A percentile compares a stretch with the other conserved stretches of the same genome.
phyloP scores from a whole-genome alignment of 2,329 filamentous ascomycete genomes.

The Apiospora aurea region DNA sequence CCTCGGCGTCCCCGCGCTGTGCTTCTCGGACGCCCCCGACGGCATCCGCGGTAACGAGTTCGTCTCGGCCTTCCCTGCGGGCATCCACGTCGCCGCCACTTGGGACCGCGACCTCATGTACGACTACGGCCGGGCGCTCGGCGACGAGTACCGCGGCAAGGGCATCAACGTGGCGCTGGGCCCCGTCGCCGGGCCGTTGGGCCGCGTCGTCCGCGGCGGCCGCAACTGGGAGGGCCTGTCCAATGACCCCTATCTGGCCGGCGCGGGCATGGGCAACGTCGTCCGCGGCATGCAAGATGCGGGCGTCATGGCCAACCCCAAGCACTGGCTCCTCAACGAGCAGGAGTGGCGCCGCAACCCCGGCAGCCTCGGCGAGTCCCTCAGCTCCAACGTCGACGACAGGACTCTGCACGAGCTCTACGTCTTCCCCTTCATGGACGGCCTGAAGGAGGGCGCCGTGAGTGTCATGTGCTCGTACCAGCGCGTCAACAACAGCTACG shows the following conservation, averaged over 20 bases:
- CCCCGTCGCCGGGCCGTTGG: slow-evolving; percentile 72
- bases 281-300: slow-evolving; percentile 73
- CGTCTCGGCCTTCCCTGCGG: slow-evolving; percentile 55
- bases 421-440: slow-evolving; percentile 85
- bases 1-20: slow-evolving; percentile 51
- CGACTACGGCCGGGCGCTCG: slow-evolving; percentile 43
- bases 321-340: slow-evolving; percentile 53
- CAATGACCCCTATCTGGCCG: slow-evolving; percentile 68
- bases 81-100: slow-evolving; percentile 66
- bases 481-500: slow-evolving; percentile 73
- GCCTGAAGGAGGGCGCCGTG: slow-evolving; percentile 76
- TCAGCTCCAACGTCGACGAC: slow-evolving; percentile 42
- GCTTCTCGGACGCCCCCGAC: slow-evolving; percentile 47
- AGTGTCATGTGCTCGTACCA: slow-evolving; percentile 89
- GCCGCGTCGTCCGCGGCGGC: slow-evolving; percentile 54
- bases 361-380: slow-evolving; percentile 41
- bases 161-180: slow-evolving; percentile 46
- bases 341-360: slow-evolving; percentile 26
- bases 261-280: slow-evolving; percentile 54
- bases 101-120: slow-evolving; percentile 67
- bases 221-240: slow-evolving; percentile 54
- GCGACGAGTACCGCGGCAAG: slow-evolving; percentile 44
- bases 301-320: slow-evolving; percentile 74
- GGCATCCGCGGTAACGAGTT: slow-evolving; percentile 50
- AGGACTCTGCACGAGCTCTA: slow-evolving; percentile 73